Base-by-base conservation (phyloP, 768 basidiomycete genomes). In the Boletus vermiculosoides region DNA sequence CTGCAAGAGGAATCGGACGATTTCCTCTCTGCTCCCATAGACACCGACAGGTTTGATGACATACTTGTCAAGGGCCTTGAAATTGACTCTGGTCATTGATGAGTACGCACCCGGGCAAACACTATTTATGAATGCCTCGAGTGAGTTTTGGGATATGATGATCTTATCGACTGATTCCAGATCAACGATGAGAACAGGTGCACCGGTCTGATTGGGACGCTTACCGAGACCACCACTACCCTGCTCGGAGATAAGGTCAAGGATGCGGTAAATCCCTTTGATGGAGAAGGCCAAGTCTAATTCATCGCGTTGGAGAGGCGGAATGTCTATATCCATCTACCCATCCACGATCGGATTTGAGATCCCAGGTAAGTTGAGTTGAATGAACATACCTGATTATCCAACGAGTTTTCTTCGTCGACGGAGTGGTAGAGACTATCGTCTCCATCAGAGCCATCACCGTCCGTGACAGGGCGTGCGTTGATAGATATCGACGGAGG, bases 51-150 rank as follows among this genome's bases (percentile, higher is more conserved):
- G 83, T 55, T 79, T 77, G 55, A 87, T 63, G 4, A 60, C 51
- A 16, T 74, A 63, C 4, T 72, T 57, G 62, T 86, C 85, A 9
- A 86, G 71, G 0, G 69, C 66, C 44, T 75, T 75, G 66, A 87
- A 86, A 58, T 86, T 76, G 55, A 86, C 80, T 57, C 76, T 80
- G 3, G 81, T 84, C 49, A 84, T 71, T 0, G 82, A 81, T 1
- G 62, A 57, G 61, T 83, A 86, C 5, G 85, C 78, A 1, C 80
- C 78, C 0, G 84, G 82, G 40, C 63, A 73, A 10, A 84, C 45
- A 20, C 63, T 64, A 50, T 85, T 81, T 61, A 83, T 76, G 50
- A 86, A 78, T 3, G 70, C 58, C 56, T 72, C 70, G 13, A 86
- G 69, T 3, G 81, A 78, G 2, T 76, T 70, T 64, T 84, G 82